Evolutionary conservation across 352 stramenopile species (phyloP).

Genomic region (Phytopythium montanum): DNA sequence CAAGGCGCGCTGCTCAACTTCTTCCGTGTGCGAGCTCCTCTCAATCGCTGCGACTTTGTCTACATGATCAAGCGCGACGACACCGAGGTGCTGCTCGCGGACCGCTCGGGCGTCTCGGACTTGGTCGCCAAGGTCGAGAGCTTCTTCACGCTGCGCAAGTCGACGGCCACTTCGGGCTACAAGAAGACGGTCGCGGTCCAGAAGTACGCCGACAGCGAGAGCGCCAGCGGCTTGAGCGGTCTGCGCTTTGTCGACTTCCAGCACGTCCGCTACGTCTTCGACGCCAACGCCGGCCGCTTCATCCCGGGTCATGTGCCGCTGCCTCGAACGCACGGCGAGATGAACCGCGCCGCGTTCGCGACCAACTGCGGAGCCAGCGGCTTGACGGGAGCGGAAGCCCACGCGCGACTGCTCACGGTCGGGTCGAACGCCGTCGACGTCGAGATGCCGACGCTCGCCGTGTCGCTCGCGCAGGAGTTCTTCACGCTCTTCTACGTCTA

Average conservation of each 20-base stretch:
- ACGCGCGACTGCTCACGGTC: slow-evolving; percentile 11
- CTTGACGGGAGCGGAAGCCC: slow-evolving; percentile 8
- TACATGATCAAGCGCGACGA: slow-evolving; percentile 25
- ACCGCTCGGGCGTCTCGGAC: slow-evolving; percentile 16
- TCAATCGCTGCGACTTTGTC: slow-evolving; percentile 18
- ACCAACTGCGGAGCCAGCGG: background rate
- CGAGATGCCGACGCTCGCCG: slow-evolving; percentile 20
- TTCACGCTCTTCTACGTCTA: slow-evolving; percentile 33
- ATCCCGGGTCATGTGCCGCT: slow-evolving; percentile 22
- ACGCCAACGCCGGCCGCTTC: slow-evolving; percentile 17
- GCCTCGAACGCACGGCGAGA: slow-evolving; percentile 14
- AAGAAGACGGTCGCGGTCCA: slow-evolving; percentile 16
- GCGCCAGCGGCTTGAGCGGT: slow-evolving; percentile 1
- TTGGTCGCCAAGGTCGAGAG: slow-evolving; percentile 20
- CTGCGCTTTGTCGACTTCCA: slow-evolving; percentile 28
- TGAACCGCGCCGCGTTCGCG: slow-evolving; percentile 10
- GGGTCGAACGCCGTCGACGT: slow-evolving; percentile 23
- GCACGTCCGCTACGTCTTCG: slow-evolving; percentile 30
- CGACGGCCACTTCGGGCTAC: background rate
- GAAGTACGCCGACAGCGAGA: slow-evolving; percentile 6
- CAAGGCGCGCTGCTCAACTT: slow-evolving; percentile 24
- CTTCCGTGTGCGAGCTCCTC: slow-evolving; percentile 13
- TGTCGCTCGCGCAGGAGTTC: slow-evolving; percentile 23
- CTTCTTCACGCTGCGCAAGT: slow-evolving; percentile 14
- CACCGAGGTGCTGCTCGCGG: slow-evolving; percentile 18